Percentiles rank a stretch among this genome's conserved stretches.
Conservation (phyloP, 805 yeast species). For the Wickerhamiella occidentalis region DNA sequence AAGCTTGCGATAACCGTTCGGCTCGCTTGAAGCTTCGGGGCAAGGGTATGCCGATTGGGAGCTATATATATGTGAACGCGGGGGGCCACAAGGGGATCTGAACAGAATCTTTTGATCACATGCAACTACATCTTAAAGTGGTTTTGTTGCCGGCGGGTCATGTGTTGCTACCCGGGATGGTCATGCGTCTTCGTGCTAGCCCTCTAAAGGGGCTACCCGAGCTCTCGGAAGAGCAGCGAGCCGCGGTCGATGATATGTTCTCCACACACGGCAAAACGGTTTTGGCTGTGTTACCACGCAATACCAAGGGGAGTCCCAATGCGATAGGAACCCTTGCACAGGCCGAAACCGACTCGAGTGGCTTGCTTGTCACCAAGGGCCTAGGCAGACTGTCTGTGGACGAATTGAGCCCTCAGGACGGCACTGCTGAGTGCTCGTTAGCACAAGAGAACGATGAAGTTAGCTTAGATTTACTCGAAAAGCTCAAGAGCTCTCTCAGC, state of each 20-base stretch:
- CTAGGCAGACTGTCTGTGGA: conserved; percentile 14
- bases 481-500: conserved; percentile 15
- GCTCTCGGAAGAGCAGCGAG: not conserved
- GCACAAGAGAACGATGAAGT: conserved; percentile 6
- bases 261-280: conserved; percentile 8
- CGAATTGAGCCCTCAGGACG: not conserved
- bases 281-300: conserved; percentile 12
- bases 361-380: conserved; percentile 13
- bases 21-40: not conserved
- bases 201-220: conserved; percentile 2
- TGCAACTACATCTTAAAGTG: conserved; percentile 4
- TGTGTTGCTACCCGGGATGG: conserved; percentile 15
- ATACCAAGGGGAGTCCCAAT: conserved; percentile 6
- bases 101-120: not conserved
- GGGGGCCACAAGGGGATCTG: no score
- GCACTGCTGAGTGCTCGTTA: conserved; percentile 8
- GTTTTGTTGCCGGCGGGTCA: conserved; percentile 11
- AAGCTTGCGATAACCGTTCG: not conserved
- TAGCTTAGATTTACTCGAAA: conserved; percentile 12
- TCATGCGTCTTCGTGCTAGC: conserved; percentile 11
- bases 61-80: not conserved
- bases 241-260: not conserved
- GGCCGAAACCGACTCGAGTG: conserved; percentile 11
- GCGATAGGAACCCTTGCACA: conserved; percentile 20
- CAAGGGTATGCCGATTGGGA: not conserved